These are phyloP conservation scores for Chimonanthus praecox DNA, from an alignment of 164 flowering plant species.

Conservation along the genomic window DNA sequence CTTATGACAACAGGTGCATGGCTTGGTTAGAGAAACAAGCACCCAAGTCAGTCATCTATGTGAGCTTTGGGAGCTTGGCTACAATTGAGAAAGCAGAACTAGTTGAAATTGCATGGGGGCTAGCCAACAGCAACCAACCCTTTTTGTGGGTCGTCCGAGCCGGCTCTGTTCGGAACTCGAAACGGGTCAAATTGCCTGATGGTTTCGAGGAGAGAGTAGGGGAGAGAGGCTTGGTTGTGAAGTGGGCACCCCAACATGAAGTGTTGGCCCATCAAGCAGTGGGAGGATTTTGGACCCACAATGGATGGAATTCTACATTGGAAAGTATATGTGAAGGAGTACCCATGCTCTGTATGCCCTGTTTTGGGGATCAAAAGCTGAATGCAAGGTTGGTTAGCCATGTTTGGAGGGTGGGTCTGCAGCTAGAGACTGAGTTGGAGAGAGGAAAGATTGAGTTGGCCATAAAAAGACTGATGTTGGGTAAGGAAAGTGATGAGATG, in stretches of 20 bases:
- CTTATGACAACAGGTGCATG: slow-evolving; percentile 27
- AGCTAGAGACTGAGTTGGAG: slow-evolving; percentile 26
- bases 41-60: slow-evolving; percentile 30
- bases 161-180: slow-evolving; percentile 15
- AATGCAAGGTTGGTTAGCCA: slow-evolving; percentile 39
- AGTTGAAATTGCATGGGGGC: slow-evolving; percentile 32
- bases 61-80: slow-evolving; percentile 40
- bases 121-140: slow-evolving; percentile 28
- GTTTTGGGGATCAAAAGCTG: slow-evolving; percentile 38
- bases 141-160: slow-evolving; percentile 46
- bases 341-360: slow-evolving; percentile 51
- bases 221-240: slow-evolving; percentile 27
- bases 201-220: slow-evolving; percentile 14
- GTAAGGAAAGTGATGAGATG: slow-evolving; percentile 34
- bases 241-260: slow-evolving; percentile 60
- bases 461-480: slow-evolving; percentile 29
- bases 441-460: slow-evolving; percentile 26
- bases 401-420: slow-evolving; percentile 42
- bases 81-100: slow-evolving; percentile 18
- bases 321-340: slow-evolving; percentile 52
- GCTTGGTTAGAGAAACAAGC: slow-evolving; percentile 38
- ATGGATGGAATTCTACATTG: slow-evolving; percentile 56
- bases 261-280: slow-evolving; percentile 50
- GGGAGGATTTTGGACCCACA: slow-evolving; percentile 56
- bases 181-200: slow-evolving; percentile 17